A percentile compares a stretch with the other conserved stretches of the same genome.
Conservation (phyloP, 768 basidiomycete species). For the Lentinula boryana region DNA sequence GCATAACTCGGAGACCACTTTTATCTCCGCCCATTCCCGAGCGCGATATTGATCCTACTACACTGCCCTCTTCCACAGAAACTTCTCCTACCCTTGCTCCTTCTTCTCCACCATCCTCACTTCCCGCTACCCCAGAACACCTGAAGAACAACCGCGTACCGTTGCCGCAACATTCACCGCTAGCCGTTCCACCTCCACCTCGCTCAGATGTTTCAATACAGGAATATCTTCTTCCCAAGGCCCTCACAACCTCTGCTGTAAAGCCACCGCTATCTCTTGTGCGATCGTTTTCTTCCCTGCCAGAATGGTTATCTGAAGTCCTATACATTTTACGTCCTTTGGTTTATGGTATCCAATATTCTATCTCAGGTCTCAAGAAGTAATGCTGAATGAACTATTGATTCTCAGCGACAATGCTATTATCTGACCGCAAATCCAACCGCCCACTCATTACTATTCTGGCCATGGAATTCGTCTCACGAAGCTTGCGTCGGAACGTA, state of each 20-base stretch:
- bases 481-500: slow-evolving; percentile 65
- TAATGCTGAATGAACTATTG: neutral
- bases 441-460: slow-evolving; percentile 63
- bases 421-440: slow-evolving; percentile 41
- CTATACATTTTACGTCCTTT: slow-evolving; percentile 71
- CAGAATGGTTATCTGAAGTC: slow-evolving; percentile 71
- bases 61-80: slow-evolving; percentile 46
- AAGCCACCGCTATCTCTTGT: slow-evolving; percentile 66
- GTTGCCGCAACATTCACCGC: slow-evolving; percentile 57
- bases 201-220: slow-evolving; percentile 58
- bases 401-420: slow-evolving; percentile 33
- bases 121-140: slow-evolving; percentile 68
- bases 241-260: slow-evolving; percentile 65
- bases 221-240: slow-evolving; percentile 80
- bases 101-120: slow-evolving; percentile 50
- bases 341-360: slow-evolving; percentile 55
- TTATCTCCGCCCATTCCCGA: slow-evolving; percentile 78
- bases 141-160: slow-evolving; percentile 72
- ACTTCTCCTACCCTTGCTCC: slow-evolving; percentile 59
- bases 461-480: slow-evolving; percentile 65
- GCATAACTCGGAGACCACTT: slow-evolving; percentile 71
- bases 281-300: slow-evolving; percentile 49
- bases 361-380: neutral
- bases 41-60: slow-evolving; percentile 78
- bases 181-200: slow-evolving; percentile 41